Conservation (phyloP, 768 basidiomycete species). For the Podaxis sp. region DNA sequence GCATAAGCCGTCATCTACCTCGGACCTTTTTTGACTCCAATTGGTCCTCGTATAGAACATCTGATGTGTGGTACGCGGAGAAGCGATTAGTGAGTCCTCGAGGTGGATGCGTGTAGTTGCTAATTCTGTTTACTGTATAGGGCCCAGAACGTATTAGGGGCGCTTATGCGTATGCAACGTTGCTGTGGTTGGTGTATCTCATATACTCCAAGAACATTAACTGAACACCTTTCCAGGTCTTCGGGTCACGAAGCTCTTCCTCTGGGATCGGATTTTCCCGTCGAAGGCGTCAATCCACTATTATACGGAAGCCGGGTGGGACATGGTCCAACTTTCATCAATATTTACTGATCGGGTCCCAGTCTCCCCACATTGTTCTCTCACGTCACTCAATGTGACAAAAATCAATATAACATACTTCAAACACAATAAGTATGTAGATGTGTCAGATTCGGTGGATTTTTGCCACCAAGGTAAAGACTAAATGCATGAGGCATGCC, state of each 20-base stretch:
- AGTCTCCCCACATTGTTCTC: too few species aligned
- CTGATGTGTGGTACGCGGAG: conserved; percentile 94
- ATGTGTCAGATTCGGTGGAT: too few species aligned
- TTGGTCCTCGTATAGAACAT: conserved; percentile 49
- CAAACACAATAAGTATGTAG: too few species aligned
- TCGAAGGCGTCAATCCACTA: conserved; percentile 88
- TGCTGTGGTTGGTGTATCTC: conserved; percentile 55
- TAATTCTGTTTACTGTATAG: conserved; percentile 32
- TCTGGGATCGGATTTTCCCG: conserved; percentile 92
- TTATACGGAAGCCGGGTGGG: conserved; percentile 24
- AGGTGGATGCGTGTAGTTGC: background rate
- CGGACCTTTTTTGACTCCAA: background rate
- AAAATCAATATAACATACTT: too few species aligned
- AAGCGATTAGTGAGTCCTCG: conserved; percentile 55
- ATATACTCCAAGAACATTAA: conserved; percentile 33
- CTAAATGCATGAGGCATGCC: too few species aligned
- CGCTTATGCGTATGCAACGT: conserved; percentile 86
- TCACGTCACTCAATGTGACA: too few species aligned
- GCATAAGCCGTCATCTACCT: conserved; percentile 50
- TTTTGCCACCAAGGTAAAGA: too few species aligned
- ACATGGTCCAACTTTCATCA: too few species aligned
- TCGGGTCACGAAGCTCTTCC: conserved; percentile 39
- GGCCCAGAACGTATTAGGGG: conserved; percentile 81
- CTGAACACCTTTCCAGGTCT: conserved; percentile 34
- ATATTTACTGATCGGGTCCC: too few species aligned